Conservation (phyloP, 306 rosid genomes). For the Dalbergia cultrata region DNA sequence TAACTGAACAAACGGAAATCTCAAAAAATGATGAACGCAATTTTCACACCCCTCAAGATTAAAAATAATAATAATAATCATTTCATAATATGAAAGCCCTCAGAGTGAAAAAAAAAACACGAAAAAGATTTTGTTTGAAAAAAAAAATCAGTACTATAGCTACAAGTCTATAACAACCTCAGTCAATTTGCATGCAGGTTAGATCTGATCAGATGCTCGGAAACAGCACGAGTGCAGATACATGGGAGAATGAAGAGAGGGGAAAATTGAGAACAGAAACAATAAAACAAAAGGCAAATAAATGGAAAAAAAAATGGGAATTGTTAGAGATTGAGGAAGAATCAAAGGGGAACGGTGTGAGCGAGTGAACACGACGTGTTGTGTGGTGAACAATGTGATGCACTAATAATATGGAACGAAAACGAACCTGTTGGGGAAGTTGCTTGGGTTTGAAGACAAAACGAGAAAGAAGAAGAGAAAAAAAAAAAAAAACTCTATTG, state of each 20-base stretch:
- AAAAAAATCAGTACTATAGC: not conserved
- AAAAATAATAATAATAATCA: not conserved
- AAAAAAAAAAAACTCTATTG: constrained; percentile 21
- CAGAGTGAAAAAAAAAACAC: not conserved
- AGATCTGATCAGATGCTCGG: constrained; percentile 44
- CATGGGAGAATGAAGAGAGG: too few relatives aligned
- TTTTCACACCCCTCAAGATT: constrained; percentile 20
- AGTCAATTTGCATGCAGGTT: not conserved
- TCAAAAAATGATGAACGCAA: constrained; percentile 11
- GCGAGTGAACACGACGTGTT: too few relatives aligned
- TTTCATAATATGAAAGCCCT: not conserved
- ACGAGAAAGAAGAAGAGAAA: not conserved
- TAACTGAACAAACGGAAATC: not conserved
- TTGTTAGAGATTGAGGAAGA: not conserved
- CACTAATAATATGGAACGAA: not conserved
- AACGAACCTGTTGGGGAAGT: constrained; percentile 51
- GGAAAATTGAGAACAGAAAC: not conserved
- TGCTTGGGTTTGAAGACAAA: constrained; percentile 15
- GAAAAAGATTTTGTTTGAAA: not conserved
- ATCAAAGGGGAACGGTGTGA: too few relatives aligned
- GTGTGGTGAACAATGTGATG: too few relatives aligned
- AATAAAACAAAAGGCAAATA: not conserved
- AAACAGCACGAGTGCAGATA: too few relatives aligned
- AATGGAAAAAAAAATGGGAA: not conserved
- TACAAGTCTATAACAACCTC: not conserved